Base-by-base conservation (phyloP, 371 early-diverging fungal genomes). In the Mucor ambiguus region DNA sequence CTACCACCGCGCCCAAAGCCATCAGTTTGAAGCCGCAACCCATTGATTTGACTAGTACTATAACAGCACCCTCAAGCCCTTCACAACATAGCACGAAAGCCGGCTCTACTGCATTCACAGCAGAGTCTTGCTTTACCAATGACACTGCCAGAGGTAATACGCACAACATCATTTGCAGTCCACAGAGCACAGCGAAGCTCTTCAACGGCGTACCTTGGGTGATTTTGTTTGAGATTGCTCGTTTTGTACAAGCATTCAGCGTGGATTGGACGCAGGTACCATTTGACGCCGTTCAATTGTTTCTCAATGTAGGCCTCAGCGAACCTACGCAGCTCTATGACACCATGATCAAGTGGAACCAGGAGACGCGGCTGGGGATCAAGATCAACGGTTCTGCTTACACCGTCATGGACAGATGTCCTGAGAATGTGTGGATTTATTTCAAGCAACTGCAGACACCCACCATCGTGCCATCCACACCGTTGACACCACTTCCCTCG, bases 321-420 rank as follows among this genome's bases (percentile, higher is more conserved):
- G 68, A 74, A 5, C 78, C 76, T 4, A 60, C 54, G 6, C 64
- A 60, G 5, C 37, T 80, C 0, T 76, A 66, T 52, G 62, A 75
- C 32, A 26, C 20, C 11, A 77, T 80, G 74, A 60, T 75, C 64
- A 58, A 69, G 33, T 80, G 80, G 80, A 74, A 77, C 35, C 65
- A 58, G n/a, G 65, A 64, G 32, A 33, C 30, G 12, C 46, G 72
- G 28, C 24, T 58, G 24, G 65, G 68, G 3, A n/a, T 58, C 8
- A 68, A 58, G 29, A 1, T 68, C 1, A 65, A 46, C 32, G 68
- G 55, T 0, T 24, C 65, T 20, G 58, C 68, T 8, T 68, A 58
- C 26, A 61, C 72, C 2, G 22, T 63, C 1, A 72, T 80, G 80
- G 76, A 75, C 30, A 63, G 71, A 8, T 77, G 78, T 28, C 67